Conservation (phyloP, 306 rosid species). For the Begonia peltatifolia region DNA sequence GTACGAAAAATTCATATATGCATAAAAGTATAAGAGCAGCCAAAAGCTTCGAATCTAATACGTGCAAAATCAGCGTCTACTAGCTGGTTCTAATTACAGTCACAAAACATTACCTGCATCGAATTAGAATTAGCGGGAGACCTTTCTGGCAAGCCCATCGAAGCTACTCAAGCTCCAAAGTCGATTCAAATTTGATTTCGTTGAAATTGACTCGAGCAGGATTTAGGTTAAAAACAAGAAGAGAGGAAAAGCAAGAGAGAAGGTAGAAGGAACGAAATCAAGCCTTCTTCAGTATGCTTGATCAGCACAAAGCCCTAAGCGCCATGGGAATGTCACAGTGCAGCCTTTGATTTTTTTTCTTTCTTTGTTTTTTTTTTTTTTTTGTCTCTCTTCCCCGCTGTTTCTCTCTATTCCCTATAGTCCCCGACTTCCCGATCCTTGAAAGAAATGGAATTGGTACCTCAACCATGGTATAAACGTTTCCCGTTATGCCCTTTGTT, state of each 20-base stretch:
- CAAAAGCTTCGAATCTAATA: no score
- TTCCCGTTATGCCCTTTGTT: no score
- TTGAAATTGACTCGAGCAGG: slow-evolving; percentile 10
- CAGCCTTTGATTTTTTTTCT: slow-evolving; percentile 13
- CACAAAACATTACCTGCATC: slow-evolving; percentile 63
- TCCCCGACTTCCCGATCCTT: slow-evolving; percentile 31
- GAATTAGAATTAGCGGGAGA: slow-evolving; percentile 59
- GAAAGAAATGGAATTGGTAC: not conserved
- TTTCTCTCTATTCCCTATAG: slow-evolving; percentile 7
- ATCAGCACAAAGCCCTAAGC: slow-evolving; percentile 57
- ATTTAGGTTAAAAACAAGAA: slow-evolving; percentile 49
- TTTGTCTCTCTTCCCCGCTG: slow-evolving; percentile 5
- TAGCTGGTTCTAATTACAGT: slow-evolving; percentile 10
- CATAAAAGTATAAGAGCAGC: no score
- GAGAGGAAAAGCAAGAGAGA: slow-evolving; percentile 25
- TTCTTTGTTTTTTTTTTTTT: slow-evolving; percentile 13
- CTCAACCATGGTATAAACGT: no score
- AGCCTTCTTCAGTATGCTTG: not conserved
- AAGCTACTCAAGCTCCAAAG: slow-evolving; percentile 16
- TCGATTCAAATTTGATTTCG: slow-evolving; percentile 11
- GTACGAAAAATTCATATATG: no score
- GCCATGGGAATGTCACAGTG: slow-evolving; percentile 40
- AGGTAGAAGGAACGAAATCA: slow-evolving; percentile 20
- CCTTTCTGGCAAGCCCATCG: slow-evolving; percentile 87
- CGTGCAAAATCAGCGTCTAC: no score